Percentiles rank a stretch among this genome's conserved stretches.
These are phyloP conservation scores for Urtica urens DNA, from an alignment of 306 rosid species.

Conservation along the genomic window DNA sequence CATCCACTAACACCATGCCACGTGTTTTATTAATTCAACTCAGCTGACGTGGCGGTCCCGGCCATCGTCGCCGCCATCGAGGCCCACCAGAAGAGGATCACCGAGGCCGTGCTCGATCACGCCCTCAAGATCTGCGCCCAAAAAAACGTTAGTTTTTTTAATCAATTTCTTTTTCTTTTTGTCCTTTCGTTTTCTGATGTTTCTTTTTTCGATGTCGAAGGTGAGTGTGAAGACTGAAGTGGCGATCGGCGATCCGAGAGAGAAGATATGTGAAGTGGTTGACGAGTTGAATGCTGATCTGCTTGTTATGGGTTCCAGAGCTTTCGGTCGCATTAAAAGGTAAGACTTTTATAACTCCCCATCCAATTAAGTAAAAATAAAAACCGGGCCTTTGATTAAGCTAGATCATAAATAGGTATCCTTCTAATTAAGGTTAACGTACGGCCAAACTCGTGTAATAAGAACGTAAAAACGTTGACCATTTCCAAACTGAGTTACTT, in stretches of 20 bases:
- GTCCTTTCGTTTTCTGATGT: background rate
- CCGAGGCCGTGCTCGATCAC: constrained; percentile 47
- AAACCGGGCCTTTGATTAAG: too few species aligned
- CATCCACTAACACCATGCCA: background rate
- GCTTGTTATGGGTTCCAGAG: constrained; percentile 82
- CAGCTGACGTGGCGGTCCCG: constrained; percentile 73
- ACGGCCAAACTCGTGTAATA: too few species aligned
- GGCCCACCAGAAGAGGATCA: constrained; percentile 81
- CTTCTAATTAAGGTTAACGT: too few species aligned
- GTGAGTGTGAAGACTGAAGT: constrained; percentile 48
- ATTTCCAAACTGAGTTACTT: too few species aligned
- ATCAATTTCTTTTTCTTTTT: background rate
- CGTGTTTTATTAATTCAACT: too few species aligned
- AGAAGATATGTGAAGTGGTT: constrained; percentile 72
- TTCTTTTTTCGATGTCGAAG: constrained; percentile 12
- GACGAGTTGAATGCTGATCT: constrained; percentile 60
- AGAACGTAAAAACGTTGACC: too few species aligned
- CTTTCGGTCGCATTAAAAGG: constrained; percentile 82
- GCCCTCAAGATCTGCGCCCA: constrained; percentile 55
- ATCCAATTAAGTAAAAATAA: too few species aligned
- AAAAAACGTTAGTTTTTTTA: constrained; percentile 25
- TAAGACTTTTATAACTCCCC: background rate
- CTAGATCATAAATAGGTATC: too few species aligned
- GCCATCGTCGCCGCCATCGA: constrained; percentile 85
- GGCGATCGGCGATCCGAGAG: constrained; percentile 80